Percentiles rank a stretch among this genome's conserved stretches.
Evolutionary conservation across 305 asterid genomes (phyloP).

Genomic region (Fraxinus albicans): DNA sequence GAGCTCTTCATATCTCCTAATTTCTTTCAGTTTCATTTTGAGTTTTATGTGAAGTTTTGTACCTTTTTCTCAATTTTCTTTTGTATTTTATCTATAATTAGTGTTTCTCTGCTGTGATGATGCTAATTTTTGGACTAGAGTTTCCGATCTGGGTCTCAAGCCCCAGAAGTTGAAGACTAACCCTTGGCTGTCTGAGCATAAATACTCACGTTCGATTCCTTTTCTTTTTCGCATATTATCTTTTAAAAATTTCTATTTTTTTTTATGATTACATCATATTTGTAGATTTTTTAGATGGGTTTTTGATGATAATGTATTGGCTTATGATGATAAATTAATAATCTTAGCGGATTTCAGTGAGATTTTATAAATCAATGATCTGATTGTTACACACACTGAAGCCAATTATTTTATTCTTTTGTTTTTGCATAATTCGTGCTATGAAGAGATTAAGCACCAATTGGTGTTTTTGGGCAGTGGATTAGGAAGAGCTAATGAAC

Average conservation of each 20-base stretch:
- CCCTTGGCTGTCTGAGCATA: constrained; percentile 93
- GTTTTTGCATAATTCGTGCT: constrained; percentile 19
- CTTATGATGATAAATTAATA: constrained; percentile 49
- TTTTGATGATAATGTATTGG: background rate
- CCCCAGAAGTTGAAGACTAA: constrained; percentile 57
- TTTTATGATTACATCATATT: background rate
- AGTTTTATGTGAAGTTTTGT: background rate
- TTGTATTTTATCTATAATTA: background rate
- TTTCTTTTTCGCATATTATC: too few relatives aligned
- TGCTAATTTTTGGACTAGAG: constrained; percentile 64
- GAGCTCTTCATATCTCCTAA: background rate
- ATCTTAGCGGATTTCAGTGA: constrained; percentile 95
- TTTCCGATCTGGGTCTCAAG: constrained; percentile 53
- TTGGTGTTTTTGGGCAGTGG: constrained; percentile 65
- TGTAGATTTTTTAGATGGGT: background rate
- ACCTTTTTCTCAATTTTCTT: background rate
- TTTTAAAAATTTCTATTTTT: background rate
- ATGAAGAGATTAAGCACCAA: constrained; percentile 54
- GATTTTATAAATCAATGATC: constrained; percentile 58
- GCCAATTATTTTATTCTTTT: constrained; percentile 19
- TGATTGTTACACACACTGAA: constrained; percentile 90
- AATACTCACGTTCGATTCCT: background rate
- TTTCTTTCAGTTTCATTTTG: background rate
- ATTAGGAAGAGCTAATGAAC: constrained; percentile 1
- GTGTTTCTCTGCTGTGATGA: constrained; percentile 52